These are phyloP conservation scores for Hymenoscyphus repandus DNA, from an alignment of 2,329 filamentous ascomycete genomes.

Conservation along the genomic window DNA sequence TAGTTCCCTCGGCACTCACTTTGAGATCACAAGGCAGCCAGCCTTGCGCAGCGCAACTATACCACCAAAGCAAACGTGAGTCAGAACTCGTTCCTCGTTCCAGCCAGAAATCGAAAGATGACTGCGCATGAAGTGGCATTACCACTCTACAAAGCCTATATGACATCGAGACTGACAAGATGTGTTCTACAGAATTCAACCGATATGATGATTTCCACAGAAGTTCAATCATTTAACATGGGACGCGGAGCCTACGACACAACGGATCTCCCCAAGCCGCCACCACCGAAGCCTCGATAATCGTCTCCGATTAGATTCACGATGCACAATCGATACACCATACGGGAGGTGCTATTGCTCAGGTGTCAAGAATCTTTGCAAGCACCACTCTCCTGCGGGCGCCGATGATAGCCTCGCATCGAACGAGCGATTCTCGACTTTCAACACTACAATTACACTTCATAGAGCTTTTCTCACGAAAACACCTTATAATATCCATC, in stretches of 20 bases:
- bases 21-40: background rate
- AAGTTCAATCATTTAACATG: slow-evolving; percentile 37
- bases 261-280: slow-evolving; percentile 44
- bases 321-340: background rate
- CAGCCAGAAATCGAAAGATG: slow-evolving; percentile 1
- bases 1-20: background rate
- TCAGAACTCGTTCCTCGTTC: slow-evolving; percentile 13
- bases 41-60: background rate
- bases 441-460: slow-evolving; percentile 12
- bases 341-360: background rate
- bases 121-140: slow-evolving; percentile 6
- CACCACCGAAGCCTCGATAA: slow-evolving; percentile 32
- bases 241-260: slow-evolving; percentile 49
- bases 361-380: background rate
- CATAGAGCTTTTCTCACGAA: slow-evolving; percentile 14
- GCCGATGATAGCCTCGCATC: slow-evolving; percentile 5
- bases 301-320: background rate
- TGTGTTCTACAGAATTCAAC: slow-evolving; percentile 12
- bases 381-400: slow-evolving; percentile 1
- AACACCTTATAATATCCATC: slow-evolving; percentile 17
- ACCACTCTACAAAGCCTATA: background rate
- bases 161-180: slow-evolving; percentile 10
- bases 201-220: slow-evolving; percentile 26
- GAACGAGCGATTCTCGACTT: slow-evolving; percentile 5
- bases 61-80: slow-evolving; percentile 18